Evolutionary conservation across 202 grass and related monocot species (phyloP), one percentile per base, ranked within the genome.

Genomic region (Eragrostis tef): DNA sequence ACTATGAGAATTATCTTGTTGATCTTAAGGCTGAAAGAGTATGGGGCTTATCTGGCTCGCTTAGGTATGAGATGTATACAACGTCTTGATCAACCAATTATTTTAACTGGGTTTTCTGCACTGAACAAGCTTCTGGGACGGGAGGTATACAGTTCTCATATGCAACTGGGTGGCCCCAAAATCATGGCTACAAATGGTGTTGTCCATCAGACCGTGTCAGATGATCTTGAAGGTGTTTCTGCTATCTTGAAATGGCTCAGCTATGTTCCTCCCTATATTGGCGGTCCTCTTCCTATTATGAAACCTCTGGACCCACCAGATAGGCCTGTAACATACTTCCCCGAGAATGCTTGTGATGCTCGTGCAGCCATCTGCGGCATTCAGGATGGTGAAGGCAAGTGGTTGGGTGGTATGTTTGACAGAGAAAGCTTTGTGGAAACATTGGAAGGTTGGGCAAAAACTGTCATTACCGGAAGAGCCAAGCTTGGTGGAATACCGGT

Each of bases 121-220:
- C 79, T 98, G 81, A 98, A 98, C 78, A 98, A 98, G 78, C 96
- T 98, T 56, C 90, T 98, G 58, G 96, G 96, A 13, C 90, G 96
- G 8, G 96, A 98, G 80, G 96, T 98, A 24, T 98, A 98, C 82
- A 98, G 92, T 82, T 98, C 96, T 25, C 96, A 98, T 70, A 95
- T 98, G 96, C 96, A 98, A 86, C 63, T 98, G 51, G 96, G 96
- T 88, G 96, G 96, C 31, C 96, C 96, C 62, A 98, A 98, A 86
- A 98, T 98, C 51, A 98, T 98, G 96, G 96, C 88, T 42, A 98
- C 96, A 78, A 98, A 98, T 88, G 96, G 96, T 62, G 96, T 98
- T 25, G 93, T 91, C 27, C 96, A 98, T 86, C 89, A 95, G 62
- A 98, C 96, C 22, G 96, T 98, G 64, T 84, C 90, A 68, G 96